Evolutionary conservation across 1,284 basidiomycete genomes (phyloP), one percentile per base, ranked within the genome.

Genomic region (Takashimella tepidaria): DNA sequence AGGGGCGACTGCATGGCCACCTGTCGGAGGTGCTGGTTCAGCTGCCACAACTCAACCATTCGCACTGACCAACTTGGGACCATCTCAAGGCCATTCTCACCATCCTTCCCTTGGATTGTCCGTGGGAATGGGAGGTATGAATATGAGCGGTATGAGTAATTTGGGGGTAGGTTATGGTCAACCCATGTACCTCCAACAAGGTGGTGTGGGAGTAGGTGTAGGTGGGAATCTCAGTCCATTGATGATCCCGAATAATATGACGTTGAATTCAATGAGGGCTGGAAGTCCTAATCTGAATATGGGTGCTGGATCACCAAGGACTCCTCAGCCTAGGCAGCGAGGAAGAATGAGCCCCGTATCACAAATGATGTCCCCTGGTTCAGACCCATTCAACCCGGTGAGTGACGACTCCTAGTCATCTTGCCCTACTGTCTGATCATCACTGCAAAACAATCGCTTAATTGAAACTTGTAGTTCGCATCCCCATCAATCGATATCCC

Each of bases 321-420:
- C 69, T 1, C 72, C 73, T 5, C 56, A 64, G 55, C 62, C 67
- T 51, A 57, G 60, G 37, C 23, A 61, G 20, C 50, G 64, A 19
- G 69, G 68, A 6, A 64, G 68, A 12, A 60, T 69, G 57, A 69
- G 64, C 42, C 70, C 70, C 8, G 67, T 64, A 41, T 60, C 60
- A 22, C 67, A 69, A 47, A 69, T 76, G 68, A 71, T 75, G 67
- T 67, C 63, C 54, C 74, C 74, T 8, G 71, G 61, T 16, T 73
- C 70, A n/a, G 74, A 76, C 58, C 74, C 74, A 12, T 76, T 75
- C 64, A 76, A 76, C 57, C 74, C 74, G 6, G 72, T 75, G 51
- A 63, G 70, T 64, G 4, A 5, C 47, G 31, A 16, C 31, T 8
- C 8, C 10, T 16, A 16, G 8, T 8, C 8, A 37, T 16, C 16